These are phyloP conservation scores for Starmerella stellata DNA, from an alignment of 805 yeast genomes.

Conservation along the genomic window DNA sequence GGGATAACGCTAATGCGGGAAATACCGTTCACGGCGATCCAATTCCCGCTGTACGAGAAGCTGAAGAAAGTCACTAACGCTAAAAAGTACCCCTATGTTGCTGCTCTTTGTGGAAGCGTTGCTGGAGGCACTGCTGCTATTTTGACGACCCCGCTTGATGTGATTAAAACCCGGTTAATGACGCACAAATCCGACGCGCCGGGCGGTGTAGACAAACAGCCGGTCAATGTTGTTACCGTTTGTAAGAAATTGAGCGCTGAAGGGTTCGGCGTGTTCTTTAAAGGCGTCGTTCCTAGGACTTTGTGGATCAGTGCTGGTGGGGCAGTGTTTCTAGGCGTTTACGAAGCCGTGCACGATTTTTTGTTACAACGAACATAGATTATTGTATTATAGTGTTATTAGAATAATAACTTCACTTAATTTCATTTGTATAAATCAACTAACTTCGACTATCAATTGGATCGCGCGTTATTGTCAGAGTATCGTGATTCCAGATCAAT, in stretches of 20 bases:
- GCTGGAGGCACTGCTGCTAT: constrained; percentile 96
- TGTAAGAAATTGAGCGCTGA: neutral
- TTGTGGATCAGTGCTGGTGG: constrained; percentile 98
- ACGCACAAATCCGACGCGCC: constrained; percentile 24
- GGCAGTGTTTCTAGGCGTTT: constrained; percentile 87
- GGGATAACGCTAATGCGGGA: constrained; percentile 81
- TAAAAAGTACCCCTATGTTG: constrained; percentile 42
- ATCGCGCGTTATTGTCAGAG: too few relatives aligned
- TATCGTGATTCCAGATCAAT: too few relatives aligned
- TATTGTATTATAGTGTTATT: too few relatives aligned
- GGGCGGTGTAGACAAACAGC: neutral
- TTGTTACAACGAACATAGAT: neutral
- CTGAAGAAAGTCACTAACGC: constrained; percentile 42
- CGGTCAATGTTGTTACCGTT: neutral
- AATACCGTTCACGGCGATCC: constrained; percentile 90
- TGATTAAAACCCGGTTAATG: constrained; percentile 87
- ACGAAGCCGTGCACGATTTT: constrained; percentile 32
- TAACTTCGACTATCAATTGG: too few relatives aligned
- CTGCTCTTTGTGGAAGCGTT: constrained; percentile 77
- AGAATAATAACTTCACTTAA: too few relatives aligned
- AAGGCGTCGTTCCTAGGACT: constrained; percentile 88
- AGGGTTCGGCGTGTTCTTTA: constrained; percentile 30
- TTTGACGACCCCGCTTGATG: constrained; percentile 82
- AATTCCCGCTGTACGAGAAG: constrained; percentile 82
- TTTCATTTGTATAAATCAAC: too few relatives aligned